Conservation (phyloP, 2,329 filamentous ascomycete species). For the Fusarium falciforme region DNA sequence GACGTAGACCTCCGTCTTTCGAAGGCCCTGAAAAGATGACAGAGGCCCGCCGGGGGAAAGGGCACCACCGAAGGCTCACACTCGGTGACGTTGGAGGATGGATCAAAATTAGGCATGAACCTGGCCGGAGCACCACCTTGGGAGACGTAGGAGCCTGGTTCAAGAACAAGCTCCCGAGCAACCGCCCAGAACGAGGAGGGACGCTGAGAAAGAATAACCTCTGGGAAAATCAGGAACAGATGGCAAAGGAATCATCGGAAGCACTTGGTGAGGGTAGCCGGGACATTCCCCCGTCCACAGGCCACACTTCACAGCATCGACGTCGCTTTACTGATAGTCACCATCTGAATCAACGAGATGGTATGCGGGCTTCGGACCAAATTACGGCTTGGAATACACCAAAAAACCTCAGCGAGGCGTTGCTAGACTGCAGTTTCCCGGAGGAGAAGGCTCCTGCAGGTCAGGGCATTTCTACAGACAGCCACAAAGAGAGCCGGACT, state of each 20-base stretch:
- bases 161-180: constrained; percentile 60
- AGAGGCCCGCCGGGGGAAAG: not conserved
- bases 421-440: not conserved
- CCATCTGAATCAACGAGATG: constrained; percentile 26
- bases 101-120: constrained; percentile 49
- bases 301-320: not conserved
- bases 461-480: not conserved
- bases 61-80: constrained; percentile 9
- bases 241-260: not conserved
- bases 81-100: constrained; percentile 48
- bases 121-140: constrained; percentile 17
- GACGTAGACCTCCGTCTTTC: not conserved
- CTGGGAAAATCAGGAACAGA: constrained; percentile 40
- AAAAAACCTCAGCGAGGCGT: constrained; percentile 36
- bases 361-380: constrained; percentile 44
- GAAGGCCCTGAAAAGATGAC: not conserved
- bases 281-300: not conserved
- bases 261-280: not conserved
- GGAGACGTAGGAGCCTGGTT: constrained; percentile 54
- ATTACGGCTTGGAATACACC: constrained; percentile 53
- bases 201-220: constrained; percentile 53
- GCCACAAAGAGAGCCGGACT: constrained; percentile 35
- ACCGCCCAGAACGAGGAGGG: constrained; percentile 62
- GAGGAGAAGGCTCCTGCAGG: not conserved
- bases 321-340: constrained; percentile 24